Evolutionary conservation across 2,329 filamentous ascomycete genomes (phyloP).

Genomic region (Claviceps maximensis): DNA sequence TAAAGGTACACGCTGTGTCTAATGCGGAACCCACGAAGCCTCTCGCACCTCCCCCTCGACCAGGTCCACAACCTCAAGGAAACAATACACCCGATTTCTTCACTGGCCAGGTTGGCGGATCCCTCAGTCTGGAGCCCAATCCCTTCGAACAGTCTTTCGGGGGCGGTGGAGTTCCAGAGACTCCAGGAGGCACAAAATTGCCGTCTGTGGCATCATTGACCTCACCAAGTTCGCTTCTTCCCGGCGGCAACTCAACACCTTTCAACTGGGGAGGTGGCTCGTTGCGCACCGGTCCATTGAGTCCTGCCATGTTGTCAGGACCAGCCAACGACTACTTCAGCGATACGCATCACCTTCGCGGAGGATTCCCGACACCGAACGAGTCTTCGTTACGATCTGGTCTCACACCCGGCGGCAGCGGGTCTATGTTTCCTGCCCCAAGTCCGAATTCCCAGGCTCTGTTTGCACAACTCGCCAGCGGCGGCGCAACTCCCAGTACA

Average conservation of each 20-base stretch:
- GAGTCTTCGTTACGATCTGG: constrained; percentile 88
- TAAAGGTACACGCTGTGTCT: constrained; percentile 36
- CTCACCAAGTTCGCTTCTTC: constrained; percentile 71
- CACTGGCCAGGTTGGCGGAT: constrained; percentile 38
- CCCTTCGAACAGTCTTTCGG: constrained; percentile 94
- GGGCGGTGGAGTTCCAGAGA: constrained; percentile 51
- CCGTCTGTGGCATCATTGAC: constrained; percentile 84
- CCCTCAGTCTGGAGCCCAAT: constrained; percentile 73
- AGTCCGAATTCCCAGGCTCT: constrained; percentile 78
- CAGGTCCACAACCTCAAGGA: constrained; percentile 33
- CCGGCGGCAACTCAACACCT: constrained; percentile 57
- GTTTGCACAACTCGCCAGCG: constrained; percentile 65
- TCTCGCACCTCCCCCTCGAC: constrained; percentile 58
- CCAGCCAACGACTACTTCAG: constrained; percentile 78
- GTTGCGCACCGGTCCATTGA: constrained; percentile 80
- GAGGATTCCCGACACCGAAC: constrained; percentile 88
- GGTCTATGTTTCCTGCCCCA: constrained; percentile 91
- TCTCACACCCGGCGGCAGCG: constrained; percentile 84
- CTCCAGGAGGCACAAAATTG: constrained; percentile 69
- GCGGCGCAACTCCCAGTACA: constrained; percentile 77
- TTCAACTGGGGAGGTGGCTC: constrained; percentile 76
- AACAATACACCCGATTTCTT: constrained; percentile 58
- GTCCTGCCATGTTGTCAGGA: constrained; percentile 92
- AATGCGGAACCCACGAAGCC: constrained; percentile 50
- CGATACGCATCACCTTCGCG: constrained; percentile 63